Conservation (phyloP, 2,329 filamentous ascomycete genomes). For the Calonectria henricotiae region DNA sequence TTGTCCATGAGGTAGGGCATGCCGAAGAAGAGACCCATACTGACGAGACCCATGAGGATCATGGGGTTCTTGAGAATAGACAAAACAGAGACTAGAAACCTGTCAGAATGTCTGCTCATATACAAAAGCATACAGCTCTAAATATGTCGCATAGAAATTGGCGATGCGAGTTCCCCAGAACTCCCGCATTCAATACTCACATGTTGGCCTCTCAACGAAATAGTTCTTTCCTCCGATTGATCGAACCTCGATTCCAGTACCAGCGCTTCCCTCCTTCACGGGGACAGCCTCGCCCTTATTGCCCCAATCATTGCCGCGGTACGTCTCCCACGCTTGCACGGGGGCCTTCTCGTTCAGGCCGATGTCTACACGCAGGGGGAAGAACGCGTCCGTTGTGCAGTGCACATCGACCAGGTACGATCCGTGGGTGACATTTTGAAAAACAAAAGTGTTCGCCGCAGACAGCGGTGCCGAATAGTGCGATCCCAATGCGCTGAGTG, state of each 20-base stretch:
- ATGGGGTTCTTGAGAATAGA: conserved; percentile 93
- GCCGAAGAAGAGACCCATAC: conserved; percentile 87
- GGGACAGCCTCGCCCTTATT: conserved; percentile 81
- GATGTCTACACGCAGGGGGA: conserved; percentile 86
- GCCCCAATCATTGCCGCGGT: conserved; percentile 89
- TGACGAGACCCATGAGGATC: conserved; percentile 92
- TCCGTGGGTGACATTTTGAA: conserved; percentile 79
- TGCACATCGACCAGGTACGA: conserved; percentile 90
- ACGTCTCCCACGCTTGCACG: conserved; percentile 86
- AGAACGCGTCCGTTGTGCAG: conserved; percentile 82
- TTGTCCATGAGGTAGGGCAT: conserved; percentile 97
- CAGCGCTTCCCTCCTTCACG: conserved; percentile 59
- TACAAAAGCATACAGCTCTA: not conserved
- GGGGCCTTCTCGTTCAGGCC: conserved; percentile 56
- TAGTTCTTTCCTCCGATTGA: conserved; percentile 79
- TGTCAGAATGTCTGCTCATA: conserved; percentile 15
- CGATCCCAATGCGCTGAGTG: conserved; percentile 64
- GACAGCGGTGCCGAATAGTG: conserved; percentile 75
- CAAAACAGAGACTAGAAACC: conserved; percentile 79
- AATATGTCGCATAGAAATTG: not conserved
- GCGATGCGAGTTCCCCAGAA: not conserved
- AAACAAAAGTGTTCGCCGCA: conserved; percentile 80
- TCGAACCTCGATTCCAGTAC: conserved; percentile 73
- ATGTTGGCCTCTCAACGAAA: conserved; percentile 82
- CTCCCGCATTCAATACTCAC: conserved; percentile 69